A percentile compares a stretch with the other conserved stretches of the same genome.
These are phyloP conservation scores for Waltiozyma sp. DNA, from an alignment of 1,139 yeast genomes.

Conservation along the genomic window DNA sequence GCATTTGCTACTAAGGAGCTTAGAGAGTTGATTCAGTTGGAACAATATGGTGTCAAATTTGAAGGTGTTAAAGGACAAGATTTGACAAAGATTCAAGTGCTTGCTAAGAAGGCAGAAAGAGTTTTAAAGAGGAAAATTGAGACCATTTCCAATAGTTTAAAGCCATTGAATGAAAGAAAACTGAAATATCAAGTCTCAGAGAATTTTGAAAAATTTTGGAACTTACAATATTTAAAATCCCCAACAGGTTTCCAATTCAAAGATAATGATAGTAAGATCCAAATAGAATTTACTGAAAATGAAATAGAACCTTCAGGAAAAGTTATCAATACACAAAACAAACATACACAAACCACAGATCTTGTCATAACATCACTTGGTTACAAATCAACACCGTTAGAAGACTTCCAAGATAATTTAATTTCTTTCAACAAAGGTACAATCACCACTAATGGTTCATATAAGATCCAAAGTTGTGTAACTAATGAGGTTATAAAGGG, in stretches of 20 bases:
- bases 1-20: conserved; percentile 91
- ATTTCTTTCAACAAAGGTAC: conserved; percentile 50
- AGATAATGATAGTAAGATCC: conserved; percentile 21
- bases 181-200: conserved; percentile 17
- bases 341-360: conserved; percentile 28
- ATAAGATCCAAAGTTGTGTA: conserved; percentile 35
- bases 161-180: conserved; percentile 35
- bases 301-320: conserved; percentile 24
- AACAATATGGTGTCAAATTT: conserved; percentile 42
- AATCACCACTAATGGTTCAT: conserved; percentile 46
- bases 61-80: conserved; percentile 37
- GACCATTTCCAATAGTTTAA: conserved; percentile 28
- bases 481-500: conserved; percentile 31
- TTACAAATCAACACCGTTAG: conserved; percentile 57
- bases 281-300: conserved; percentile 41
- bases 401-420: conserved; percentile 28
- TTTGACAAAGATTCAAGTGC: conserved; percentile 30
- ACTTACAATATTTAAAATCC: conserved; percentile 54
- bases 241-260: conserved; percentile 44
- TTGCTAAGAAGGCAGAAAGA: conserved; percentile 38
- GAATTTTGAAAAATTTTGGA: conserved; percentile 41
- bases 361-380: conserved; percentile 81
- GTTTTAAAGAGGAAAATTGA: conserved; percentile 59
- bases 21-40: conserved; percentile 67
- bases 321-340: conserved; percentile 26